Evolutionary conservation across 1,284 basidiomycete genomes (phyloP), one percentile per base, ranked within the genome.

Genomic region (Microbotryum scabiosae): DNA sequence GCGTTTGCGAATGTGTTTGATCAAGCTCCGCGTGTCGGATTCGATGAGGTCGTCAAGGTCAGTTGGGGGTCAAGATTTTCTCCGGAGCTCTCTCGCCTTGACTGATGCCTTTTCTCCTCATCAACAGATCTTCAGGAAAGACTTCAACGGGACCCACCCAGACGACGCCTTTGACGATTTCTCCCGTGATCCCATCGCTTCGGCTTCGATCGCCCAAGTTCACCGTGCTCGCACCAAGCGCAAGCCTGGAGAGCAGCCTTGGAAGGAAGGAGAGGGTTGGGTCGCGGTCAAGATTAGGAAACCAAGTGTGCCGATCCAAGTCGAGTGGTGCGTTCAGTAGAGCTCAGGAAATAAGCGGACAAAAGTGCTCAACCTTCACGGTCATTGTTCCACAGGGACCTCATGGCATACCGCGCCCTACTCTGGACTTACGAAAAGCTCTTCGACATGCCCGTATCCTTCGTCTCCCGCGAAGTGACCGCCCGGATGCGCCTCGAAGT

Each of bases 251-350:
- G 5, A 54, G 32, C 46, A 52, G 30, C 51, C 28, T 78, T 77
- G 62, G 79, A 71, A 70, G 76, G 80, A 65, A 81, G 84, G 69
- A 51, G 58, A 71, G 23, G 69, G 63, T 2, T 67, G 74, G 80
- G 90, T 93, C 2, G 90, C 90, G 0, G 90, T 94, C 65, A 93
- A 93, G 76, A 79, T 91, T n/a, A 88, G 93, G 76, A 92, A 91
- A 70, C 90, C 88, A 0, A 86, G 84, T 32, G 88, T 94, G 20
- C 80, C 79, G 56, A 87, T 82, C 69, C 90, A 94, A 76, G 85
- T 88, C 75, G 84, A 87, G 63, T 89, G 61, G 69, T 69, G 10
- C 56, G 66, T 59, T 16, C 14, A 25, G 23, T 4, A 30, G 30
- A 30, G 30, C 30, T 8, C 30, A 30, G 30, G 30, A 9, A 30